phyloP scores from a whole-genome alignment of 1,284 basidiomycete genomes.

The Fomitiporia mediterranea region DNA sequence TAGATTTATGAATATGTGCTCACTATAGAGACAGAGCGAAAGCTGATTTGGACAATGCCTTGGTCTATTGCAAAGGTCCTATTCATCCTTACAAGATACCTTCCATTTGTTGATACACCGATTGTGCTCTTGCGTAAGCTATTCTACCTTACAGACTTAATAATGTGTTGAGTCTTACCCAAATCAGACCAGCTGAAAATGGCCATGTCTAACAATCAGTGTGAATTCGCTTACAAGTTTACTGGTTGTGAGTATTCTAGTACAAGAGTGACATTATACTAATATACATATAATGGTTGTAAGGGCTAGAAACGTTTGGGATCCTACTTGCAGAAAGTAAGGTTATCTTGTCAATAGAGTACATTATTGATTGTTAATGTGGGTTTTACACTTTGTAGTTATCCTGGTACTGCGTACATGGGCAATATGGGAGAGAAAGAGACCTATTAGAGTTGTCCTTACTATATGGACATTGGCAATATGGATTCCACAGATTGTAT shows the following conservation, averaged over 20 bases:
- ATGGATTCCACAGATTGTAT: not conserved
- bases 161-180: not conserved
- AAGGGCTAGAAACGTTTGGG: conserved; percentile 1
- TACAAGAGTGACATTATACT: not conserved
- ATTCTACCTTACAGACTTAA: not conserved
- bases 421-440: conserved; percentile 8
- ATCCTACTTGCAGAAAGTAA: conserved; percentile 3
- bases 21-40: conserved; percentile 3
- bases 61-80: conserved; percentile 8
- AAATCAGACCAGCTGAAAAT: conserved; percentile 1
- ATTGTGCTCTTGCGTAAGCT: conserved; percentile 7
- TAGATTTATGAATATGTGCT: conserved; percentile 10
- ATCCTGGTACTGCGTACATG: conserved; percentile 6
- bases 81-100: conserved; percentile 7
- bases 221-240: not conserved
- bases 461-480: conserved; percentile 2
- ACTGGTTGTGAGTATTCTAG: not conserved
- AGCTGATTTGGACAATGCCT: conserved; percentile 7
- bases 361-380: not conserved
- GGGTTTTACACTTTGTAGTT: not conserved
- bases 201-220: not conserved
- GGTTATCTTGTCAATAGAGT: not conserved
- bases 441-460: not conserved
- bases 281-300: not conserved
- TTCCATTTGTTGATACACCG: conserved; percentile 7